Evolutionary conservation across 2,329 filamentous ascomycete genomes (phyloP), one percentile per base, ranked within the genome.

Genomic region (Cercospora citrullina): DNA sequence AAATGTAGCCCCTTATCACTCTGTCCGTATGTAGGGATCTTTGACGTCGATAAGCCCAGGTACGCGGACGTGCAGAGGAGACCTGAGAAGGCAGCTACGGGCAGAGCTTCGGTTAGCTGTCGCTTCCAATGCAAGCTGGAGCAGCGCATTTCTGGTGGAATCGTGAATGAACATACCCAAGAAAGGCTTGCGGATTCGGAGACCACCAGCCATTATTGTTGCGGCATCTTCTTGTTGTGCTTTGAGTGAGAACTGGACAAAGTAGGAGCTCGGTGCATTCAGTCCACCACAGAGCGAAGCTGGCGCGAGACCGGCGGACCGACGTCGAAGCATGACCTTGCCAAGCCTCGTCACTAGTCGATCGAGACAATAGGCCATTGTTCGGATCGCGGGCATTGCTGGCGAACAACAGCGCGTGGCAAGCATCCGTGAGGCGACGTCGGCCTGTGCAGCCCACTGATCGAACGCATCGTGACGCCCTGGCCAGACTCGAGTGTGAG

Each of bases 131-230:
- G 36, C 36, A n/a, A n/a, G 36, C 36, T n/a, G 36, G 36, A 42
- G 36, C 36, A 16, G 36, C 36, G 36, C 7, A 8, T 42, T 42
- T 42, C 36, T 42, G 36, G 16, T n/a, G 36, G 16, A n/a, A 42
- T n/a, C 16, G 36, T n/a, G 36, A 4, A 23, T 10, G 16, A 69
- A 83, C 87, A 77, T 84, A 95, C 94, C 92, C 82, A 93, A 93
- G 78, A 97, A 96, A 65, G 91, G 91, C 75, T 93, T 87, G 77
- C 94, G 89, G 83, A 97, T 92, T 80, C 92, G 91, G 91, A 96
- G 63, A 45, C 62, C 62, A 18, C 57, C 42, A 16, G 72, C 64
- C 66, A 78, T 77, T 78, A 79, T 77, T 75, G 73, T 66, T n/a
- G 61, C 53, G 30, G 33, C 61, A 63, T 63, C 9, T 4, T 55